Evolutionary conservation across 495 filamentous ascomycete genomes (phyloP), one percentile per base, ranked within the genome.

Genomic region (Chaetomidium leptoderma): DNA sequence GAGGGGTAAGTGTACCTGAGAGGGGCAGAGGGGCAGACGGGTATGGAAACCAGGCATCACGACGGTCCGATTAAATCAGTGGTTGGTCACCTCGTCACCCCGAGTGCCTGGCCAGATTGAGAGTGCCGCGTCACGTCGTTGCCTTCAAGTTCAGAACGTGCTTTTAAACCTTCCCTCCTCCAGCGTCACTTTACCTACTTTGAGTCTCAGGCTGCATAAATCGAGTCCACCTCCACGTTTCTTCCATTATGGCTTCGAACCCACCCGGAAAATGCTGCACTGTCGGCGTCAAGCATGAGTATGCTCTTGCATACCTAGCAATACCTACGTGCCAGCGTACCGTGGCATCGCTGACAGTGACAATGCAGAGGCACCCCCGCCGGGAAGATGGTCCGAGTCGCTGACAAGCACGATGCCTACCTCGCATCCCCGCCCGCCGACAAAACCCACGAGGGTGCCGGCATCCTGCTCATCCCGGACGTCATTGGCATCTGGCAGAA

Each of bases 401-500:
- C 59, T 53, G 74, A 70, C 61, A 70, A 70, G 45, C 66, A 75
- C 49, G 74, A 76, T 24, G 78, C 65, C 55, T 83, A 82, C 67
- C 63, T 81, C n/a, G 79, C 78, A 5, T 70, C 66, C 2, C 77
- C 80, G 6, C 65, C 73, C 3, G 68, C 71, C 9, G 68, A 70
- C 52, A 74, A 65, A 13, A 65, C 66, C 14, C 73, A 78, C 70
- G 72, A 78, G 50, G 74, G 76, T 55, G 72, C 75, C 43, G 82
- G 73, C 44, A 81, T 85, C 45, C 71, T 83, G 53, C 74, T 75
- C 69, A 63, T 89, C 40, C 80, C 83, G 35, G 87, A 91, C 61
- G 79, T 89, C 64, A 79, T 89, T 64, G 81, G 86, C 58, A 81
- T 89, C 70, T 90, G 83, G 78, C 74, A 81, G 69, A 95, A 95